Conservation (phyloP, 805 yeast species). For the Hanseniaspora vineae region DNA sequence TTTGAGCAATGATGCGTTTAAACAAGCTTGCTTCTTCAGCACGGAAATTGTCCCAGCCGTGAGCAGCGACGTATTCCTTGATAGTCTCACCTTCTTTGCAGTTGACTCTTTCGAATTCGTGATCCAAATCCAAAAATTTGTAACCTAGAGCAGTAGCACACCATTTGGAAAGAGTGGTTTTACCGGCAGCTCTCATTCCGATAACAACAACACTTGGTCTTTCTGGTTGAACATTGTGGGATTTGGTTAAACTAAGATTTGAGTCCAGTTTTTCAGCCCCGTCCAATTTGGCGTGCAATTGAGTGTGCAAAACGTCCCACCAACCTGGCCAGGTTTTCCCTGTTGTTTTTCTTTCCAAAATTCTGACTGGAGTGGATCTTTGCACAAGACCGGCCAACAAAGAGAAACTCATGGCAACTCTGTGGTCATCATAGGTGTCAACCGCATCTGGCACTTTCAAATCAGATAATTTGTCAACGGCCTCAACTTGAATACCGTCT, state of each 20-base stretch:
- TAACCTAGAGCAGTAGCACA: constrained; percentile 58
- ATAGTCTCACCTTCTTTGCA: constrained; percentile 33
- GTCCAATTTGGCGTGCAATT: constrained; percentile 49
- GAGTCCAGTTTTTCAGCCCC: constrained; percentile 46
- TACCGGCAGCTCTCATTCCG: constrained; percentile 98
- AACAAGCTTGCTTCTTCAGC: constrained; percentile 47
- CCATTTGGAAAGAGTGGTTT: constrained; percentile 75
- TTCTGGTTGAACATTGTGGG: constrained; percentile 8
- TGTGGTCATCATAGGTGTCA: constrained; percentile 82
- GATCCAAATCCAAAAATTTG: constrained; percentile 63
- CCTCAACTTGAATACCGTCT: constrained; percentile 85
- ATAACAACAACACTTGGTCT: constrained; percentile 53
- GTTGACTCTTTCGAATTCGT: constrained; percentile 43
- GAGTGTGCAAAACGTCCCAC: constrained; percentile 86
- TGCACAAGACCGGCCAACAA: constrained; percentile 62
- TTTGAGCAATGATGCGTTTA: constrained; percentile 27
- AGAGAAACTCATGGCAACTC: constrained; percentile 97
- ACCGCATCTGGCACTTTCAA: constrained; percentile 49
- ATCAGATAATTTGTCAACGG: constrained; percentile 34
- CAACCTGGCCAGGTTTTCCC: constrained; percentile 99
- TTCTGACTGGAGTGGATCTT: constrained; percentile 38
- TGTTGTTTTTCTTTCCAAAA: constrained; percentile 82
- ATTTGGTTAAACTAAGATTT: not conserved
- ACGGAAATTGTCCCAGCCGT: constrained; percentile 89
- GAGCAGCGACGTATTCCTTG: constrained; percentile 41